Percentiles rank a stretch among this genome's conserved stretches.
Evolutionary conservation across 2,329 filamentous ascomycete genomes (phyloP).

Genomic region (Leptographium radiaticola): DNA sequence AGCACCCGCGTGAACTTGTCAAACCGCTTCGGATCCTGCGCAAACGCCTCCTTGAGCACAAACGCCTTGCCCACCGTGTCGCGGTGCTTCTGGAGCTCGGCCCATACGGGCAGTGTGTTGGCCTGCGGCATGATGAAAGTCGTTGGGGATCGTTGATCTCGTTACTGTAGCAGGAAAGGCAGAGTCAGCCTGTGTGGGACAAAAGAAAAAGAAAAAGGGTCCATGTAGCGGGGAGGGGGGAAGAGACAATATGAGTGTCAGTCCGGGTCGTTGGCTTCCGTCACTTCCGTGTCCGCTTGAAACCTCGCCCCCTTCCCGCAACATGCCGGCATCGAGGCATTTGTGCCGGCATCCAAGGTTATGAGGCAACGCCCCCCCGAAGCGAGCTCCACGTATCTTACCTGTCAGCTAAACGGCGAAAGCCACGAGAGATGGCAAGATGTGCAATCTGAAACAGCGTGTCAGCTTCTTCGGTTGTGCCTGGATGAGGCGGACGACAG

Average conservation of each 20-base stretch:
- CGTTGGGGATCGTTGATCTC: background rate
- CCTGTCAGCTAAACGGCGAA: background rate
- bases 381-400: constrained; percentile 4
- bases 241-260: background rate
- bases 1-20: constrained; percentile 82
- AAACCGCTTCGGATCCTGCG: constrained; percentile 78
- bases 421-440: background rate
- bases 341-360: background rate
- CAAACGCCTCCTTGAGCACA: constrained; percentile 85
- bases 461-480: background rate
- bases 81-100: constrained; percentile 82
- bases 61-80: constrained; percentile 76
- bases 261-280: too few relatives aligned
- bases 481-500: too few relatives aligned
- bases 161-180: background rate
- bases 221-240: background rate
- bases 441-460: background rate
- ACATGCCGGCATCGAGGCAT: background rate
- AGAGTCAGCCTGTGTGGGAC: background rate
- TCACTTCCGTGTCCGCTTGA: background rate
- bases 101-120: constrained; percentile 76
- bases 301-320: background rate
- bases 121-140: constrained; percentile 60
- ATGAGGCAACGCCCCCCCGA: background rate
- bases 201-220: background rate